Evolutionary conservation across 345 rosid genomes (phyloP), one percentile per base, ranked within the genome.

Genomic region (Limnanthes douglasii): DNA sequence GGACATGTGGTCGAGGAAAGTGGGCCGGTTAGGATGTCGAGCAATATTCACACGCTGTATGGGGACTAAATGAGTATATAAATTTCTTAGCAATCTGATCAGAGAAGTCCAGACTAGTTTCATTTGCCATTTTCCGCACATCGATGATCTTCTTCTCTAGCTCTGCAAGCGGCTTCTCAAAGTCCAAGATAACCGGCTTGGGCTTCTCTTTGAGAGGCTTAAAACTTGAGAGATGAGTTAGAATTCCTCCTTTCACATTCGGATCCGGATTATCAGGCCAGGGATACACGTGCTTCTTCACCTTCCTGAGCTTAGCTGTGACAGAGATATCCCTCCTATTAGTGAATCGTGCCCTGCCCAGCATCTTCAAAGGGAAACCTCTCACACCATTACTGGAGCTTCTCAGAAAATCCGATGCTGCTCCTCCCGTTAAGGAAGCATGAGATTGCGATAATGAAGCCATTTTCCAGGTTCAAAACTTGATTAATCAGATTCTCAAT

Each of bases 231-330:
- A 90, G 79, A 51, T 90, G 78, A 50, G 62, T 58, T 31, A 80
- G 78, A 43, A 80, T 48, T 37, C 94, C 95, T 15, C 96, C 98
- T 50, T 85, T 71, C 21, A 84, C 94, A 51, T 77, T 90, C 0
- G 86, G 92, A 65, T 90, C 98, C 16, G 94, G 81, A 70, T 84
- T 68, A 0, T 64, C 69, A 0, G 98, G 94, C 98, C 98, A 90
- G 0, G 98, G 95, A 49, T 77, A 70, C 23, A 83, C 95, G 8
- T 76, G 72, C 70, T 84, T 90, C 85, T 75, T 84, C 38, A 59
- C 70, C 65, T 77, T 90, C 70, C 81, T 72, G 34, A 70, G 50
- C 67, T 69, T 67, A 6, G 86, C 72, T 18, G 54, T 37, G 8
- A 80, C 69, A 3, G 52, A 16, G 0, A 56, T 50, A 30, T 43